Conservation (phyloP, 2,329 filamentous ascomycete genomes). For the Alternaria angustiovoidea region DNA sequence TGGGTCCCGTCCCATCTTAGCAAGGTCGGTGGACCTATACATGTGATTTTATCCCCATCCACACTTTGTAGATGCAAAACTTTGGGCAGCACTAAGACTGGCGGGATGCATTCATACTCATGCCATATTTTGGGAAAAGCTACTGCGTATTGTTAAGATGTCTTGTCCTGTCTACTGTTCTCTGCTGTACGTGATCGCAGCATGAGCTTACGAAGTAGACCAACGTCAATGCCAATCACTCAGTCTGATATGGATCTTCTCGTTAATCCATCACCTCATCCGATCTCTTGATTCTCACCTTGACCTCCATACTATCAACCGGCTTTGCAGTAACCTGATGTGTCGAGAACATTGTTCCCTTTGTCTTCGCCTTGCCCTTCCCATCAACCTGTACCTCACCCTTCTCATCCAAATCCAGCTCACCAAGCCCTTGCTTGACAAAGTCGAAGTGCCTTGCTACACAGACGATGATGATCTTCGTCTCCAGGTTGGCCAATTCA, state of each 20-base stretch:
- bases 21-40: too few relatives aligned
- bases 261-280: background rate
- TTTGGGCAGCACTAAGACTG: too few relatives aligned
- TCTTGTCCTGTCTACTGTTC: fast-evolving
- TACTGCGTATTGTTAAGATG: too few relatives aligned
- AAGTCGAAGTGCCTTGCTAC: slow-evolving; percentile 59
- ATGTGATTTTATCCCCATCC: fast-evolving
- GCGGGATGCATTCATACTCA: fast-evolving
- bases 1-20: too few relatives aligned
- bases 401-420: slow-evolving; percentile 17
- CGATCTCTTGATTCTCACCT: slow-evolving; percentile 8
- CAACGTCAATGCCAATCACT: too few relatives aligned
- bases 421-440: slow-evolving; percentile 34
- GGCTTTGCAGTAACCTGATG: slow-evolving; percentile 24
- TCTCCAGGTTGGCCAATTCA: slow-evolving; percentile 62
- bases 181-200: background rate
- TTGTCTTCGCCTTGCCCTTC: slow-evolving; percentile 14
- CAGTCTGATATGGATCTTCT: too few relatives aligned
- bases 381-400: slow-evolving; percentile 8
- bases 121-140: too few relatives aligned
- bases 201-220: fast-evolving
- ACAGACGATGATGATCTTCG: slow-evolving; percentile 59
- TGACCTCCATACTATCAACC: slow-evolving; percentile 24
- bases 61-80: too few relatives aligned
- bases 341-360: slow-evolving; percentile 15